Base-by-base conservation (phyloP, 1,284 basidiomycete genomes). In the Phellinidium pouzarii region DNA sequence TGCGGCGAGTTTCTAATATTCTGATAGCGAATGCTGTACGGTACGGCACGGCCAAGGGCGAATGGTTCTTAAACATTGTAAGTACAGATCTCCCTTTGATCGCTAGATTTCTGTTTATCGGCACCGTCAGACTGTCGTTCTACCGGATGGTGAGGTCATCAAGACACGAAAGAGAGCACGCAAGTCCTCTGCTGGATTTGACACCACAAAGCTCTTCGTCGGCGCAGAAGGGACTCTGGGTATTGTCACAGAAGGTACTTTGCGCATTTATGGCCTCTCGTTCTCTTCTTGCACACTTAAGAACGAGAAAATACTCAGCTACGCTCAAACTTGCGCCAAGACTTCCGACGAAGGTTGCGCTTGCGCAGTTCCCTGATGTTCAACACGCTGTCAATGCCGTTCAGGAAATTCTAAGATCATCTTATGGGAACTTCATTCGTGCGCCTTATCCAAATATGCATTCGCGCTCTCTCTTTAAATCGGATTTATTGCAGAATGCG, bases 211-310 rank as follows among this genome's bases (percentile, higher is more conserved):
- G 59, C 64, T 82, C 25, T 80, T 82, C 65, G 72, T 80, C 50
- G 79, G 80, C 8, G 74, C 78, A 1, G 80, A 83, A 59, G 80
- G 79, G 1, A 81, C 78, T 0, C 63, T 82, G 41, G 80, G 80
- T 1, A 74, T 82, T 45, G 72, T 82, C 5, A 78, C 75, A 1
- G 79, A 80, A 64, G 70, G 68, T 71, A 38, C 31, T 60, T 7
- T 8, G 14, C 31, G 8, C 4, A 19, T 17, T 17, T 48, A 4
- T 8, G 14, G 7, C 31, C 14, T 42, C 37, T 11, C 17, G 7
- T 52, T 27, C 17, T 29, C 14, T 25, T 48, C 12, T 3, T n/a
- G 2, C 7, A 17, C n/a, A n/a, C n/a, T n/a, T n/a, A n/a, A n/a
- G n/a, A n/a, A n/a, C n/a, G n/a, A n/a, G n/a, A n/a, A n/a, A 6